These are phyloP conservation scores for Exophiala aquamarina DNA, from an alignment of 2,329 filamentous ascomycete species.

Conservation along the genomic window DNA sequence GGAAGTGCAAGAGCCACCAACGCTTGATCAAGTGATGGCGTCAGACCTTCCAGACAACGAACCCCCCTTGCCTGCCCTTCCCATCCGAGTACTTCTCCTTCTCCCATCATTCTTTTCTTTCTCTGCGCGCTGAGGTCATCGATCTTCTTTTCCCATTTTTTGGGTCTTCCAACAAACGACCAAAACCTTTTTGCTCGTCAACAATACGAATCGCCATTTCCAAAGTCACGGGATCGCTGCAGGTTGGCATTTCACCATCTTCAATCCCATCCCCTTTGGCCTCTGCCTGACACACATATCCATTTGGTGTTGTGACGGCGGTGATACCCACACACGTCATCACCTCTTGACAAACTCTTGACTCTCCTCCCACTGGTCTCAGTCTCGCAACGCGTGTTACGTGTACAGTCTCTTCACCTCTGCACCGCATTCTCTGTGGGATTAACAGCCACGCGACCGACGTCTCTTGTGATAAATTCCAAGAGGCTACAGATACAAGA, in stretches of 20 bases:
- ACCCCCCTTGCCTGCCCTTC: too few species aligned
- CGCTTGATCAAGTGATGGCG: too few species aligned
- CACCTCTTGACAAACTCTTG: slow-evolving; percentile 2
- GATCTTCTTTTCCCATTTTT: slow-evolving; percentile 10
- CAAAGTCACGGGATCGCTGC: too few species aligned
- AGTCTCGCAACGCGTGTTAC: too few species aligned
- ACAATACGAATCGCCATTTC: background rate
- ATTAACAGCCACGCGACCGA: too few species aligned
- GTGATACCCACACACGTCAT: slow-evolving; percentile 21
- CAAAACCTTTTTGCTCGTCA: background rate
- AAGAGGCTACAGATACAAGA: too few species aligned
- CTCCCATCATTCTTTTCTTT: background rate
- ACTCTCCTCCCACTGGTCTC: too few species aligned
- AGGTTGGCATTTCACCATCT: too few species aligned
- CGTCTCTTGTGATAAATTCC: too few species aligned
- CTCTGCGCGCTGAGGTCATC: slow-evolving; percentile 18
- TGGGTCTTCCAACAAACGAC: background rate
- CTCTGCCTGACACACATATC: background rate
- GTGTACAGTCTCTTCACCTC: too few species aligned
- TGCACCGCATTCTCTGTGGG: too few species aligned
- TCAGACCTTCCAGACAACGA: background rate
- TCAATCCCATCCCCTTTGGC: background rate
- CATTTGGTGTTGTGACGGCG: slow-evolving; percentile 5
- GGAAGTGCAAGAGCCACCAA: background rate
- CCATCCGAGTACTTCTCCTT: background rate